A percentile compares a stretch with the other conserved stretches of the same genome.
phyloP scores from a whole-genome alignment of 441 rosid species.

The Manihot esculenta region DNA sequence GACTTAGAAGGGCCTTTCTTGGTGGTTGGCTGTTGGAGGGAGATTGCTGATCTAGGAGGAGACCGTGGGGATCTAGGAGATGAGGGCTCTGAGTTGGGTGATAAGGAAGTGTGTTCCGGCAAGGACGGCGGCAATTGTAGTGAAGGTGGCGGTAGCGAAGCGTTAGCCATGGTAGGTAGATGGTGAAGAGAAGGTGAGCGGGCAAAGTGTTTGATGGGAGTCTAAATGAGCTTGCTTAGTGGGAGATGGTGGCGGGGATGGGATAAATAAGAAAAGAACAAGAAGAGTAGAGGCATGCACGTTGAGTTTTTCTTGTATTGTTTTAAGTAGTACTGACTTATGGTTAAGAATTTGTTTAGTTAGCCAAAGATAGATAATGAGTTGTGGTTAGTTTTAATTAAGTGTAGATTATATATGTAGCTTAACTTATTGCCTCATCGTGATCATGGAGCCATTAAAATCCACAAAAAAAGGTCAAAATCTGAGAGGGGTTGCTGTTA shows the following conservation, averaged over 20 bases:
- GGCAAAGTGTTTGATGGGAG: neutral
- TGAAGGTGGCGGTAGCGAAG: neutral
- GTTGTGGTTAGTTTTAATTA: constrained; percentile 2
- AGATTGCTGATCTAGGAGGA: constrained; percentile 18
- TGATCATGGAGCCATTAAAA: too few species aligned
- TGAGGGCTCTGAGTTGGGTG: constrained; percentile 5
- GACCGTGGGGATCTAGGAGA: constrained; percentile 10
- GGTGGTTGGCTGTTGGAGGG: constrained; percentile 34
- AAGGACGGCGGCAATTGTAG: neutral
- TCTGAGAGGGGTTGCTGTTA: too few species aligned
- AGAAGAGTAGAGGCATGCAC: constrained; percentile 29
- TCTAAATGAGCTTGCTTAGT: neutral
- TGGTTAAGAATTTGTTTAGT: constrained; percentile 19
- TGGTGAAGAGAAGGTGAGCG: too few species aligned
- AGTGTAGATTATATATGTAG: too few species aligned
- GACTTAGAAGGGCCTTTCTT: constrained; percentile 40
- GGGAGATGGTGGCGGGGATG: neutral
- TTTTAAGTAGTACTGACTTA: constrained; percentile 2
- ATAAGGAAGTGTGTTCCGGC: neutral
- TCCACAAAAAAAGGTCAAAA: too few species aligned
- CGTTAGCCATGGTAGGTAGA: constrained; percentile 11
- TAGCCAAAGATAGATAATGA: constrained; percentile 11
- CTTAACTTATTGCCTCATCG: too few species aligned
- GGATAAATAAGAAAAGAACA: neutral
- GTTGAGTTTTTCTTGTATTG: constrained; percentile 3